Evolutionary conservation across 1,139 yeast genomes (phyloP).

Genomic region (Kodamaea sp.): DNA sequence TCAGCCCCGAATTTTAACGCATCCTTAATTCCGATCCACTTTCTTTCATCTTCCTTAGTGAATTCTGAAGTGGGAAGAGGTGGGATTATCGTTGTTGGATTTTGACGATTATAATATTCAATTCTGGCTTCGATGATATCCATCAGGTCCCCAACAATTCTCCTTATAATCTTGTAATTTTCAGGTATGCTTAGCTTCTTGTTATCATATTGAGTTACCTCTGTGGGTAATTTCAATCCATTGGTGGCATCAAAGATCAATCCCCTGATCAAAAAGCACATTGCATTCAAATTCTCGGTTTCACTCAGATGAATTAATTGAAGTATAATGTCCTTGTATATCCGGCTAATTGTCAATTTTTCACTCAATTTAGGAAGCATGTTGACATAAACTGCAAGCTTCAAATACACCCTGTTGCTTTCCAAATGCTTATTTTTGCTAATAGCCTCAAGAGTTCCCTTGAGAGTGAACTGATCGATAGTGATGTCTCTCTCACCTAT

Average conservation of each 20-base stretch:
- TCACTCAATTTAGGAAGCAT: slow-evolving; percentile 1
- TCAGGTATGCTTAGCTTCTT: slow-evolving; percentile 22
- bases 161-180: slow-evolving; percentile 28
- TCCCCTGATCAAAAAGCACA: slow-evolving; percentile 23
- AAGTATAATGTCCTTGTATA: slow-evolving; percentile 8
- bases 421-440: slow-evolving; percentile 13
- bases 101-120: slow-evolving; percentile 2
- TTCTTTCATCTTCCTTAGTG: slow-evolving; percentile 7
- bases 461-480: slow-evolving; percentile 16
- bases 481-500: slow-evolving; percentile 5
- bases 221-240: slow-evolving; percentile 25
- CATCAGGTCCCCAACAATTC: slow-evolving; percentile 20
- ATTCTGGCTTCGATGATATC: slow-evolving; percentile 9
- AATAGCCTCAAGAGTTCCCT: slow-evolving; percentile 15
- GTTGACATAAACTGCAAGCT: slow-evolving; percentile 20
- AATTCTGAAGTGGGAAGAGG: slow-evolving; percentile 1
- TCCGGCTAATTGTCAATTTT: slow-evolving; percentile 1
- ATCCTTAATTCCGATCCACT: slow-evolving; percentile 18
- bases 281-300: slow-evolving; percentile 1
- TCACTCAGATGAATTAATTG: slow-evolving; percentile 10
- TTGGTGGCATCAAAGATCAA: slow-evolving; percentile 26
- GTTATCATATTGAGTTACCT: slow-evolving; percentile 13
- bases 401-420: slow-evolving; percentile 11
- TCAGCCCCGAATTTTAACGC: slow-evolving; percentile 1
- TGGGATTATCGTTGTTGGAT: slow-evolving; percentile 1